Conservation (phyloP, 306 rosid genomes). For the Sicyos baderoa region DNA sequence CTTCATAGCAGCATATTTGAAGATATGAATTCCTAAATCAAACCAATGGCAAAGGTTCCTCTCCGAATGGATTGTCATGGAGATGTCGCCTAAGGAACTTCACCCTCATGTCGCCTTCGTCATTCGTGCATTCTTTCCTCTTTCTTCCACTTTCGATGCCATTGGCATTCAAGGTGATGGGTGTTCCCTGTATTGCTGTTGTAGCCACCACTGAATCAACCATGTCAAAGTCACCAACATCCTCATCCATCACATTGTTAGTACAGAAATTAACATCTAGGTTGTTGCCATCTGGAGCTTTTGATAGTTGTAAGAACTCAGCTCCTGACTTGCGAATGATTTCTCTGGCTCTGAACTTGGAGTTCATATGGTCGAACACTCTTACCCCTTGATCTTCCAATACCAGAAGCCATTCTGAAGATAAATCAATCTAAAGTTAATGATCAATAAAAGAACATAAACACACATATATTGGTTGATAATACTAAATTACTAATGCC, state of each 20-base stretch:
- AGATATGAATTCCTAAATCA: conserved; percentile 13
- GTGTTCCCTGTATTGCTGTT: conserved; percentile 15
- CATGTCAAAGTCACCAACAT: conserved; percentile 53
- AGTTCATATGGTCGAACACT: conserved; percentile 37
- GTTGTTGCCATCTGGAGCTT: conserved; percentile 23
- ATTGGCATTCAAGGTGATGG: conserved; percentile 21
- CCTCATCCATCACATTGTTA: conserved; percentile 27
- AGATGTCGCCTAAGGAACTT: conserved; percentile 50
- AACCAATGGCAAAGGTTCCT: conserved; percentile 19
- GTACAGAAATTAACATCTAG: conserved; percentile 21
- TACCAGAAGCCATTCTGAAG: conserved; percentile 63
- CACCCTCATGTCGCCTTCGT: conserved; percentile 33
- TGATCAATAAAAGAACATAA: background rate
- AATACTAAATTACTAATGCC: no score
- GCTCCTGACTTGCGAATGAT: conserved; percentile 35
- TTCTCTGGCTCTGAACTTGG: conserved; percentile 42
- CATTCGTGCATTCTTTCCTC: conserved; percentile 52
- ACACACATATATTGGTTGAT: no score
- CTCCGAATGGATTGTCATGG: conserved; percentile 36
- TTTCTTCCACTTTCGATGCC: conserved; percentile 39
- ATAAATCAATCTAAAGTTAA: conserved; percentile 8
- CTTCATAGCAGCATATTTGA: background rate
- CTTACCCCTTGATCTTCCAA: conserved; percentile 51
- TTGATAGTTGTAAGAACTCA: conserved; percentile 25
- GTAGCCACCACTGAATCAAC: conserved; percentile 38